phyloP scores from a whole-genome alignment of 1,284 basidiomycete genomes.

The Boletus mariae region DNA sequence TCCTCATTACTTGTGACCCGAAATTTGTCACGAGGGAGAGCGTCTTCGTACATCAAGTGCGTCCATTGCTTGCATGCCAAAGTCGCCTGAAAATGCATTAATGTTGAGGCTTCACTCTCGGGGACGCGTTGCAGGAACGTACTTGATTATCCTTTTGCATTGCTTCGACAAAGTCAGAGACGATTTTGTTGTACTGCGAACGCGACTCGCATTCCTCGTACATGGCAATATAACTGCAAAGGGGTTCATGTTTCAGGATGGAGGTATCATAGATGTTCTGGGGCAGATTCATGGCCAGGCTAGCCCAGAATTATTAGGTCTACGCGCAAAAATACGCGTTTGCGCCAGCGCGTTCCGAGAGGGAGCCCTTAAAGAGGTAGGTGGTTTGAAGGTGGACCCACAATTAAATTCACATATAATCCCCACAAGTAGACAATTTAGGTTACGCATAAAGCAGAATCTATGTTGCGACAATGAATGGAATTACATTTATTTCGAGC shows the following conservation, averaged over 20 bases:
- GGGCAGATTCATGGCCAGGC: slow-evolving; percentile 21
- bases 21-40: slow-evolving; percentile 2
- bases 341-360: not conserved
- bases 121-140: slow-evolving; percentile 6
- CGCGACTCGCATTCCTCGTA: not conserved
- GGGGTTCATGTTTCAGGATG: slow-evolving; percentile 22
- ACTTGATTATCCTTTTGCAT: slow-evolving; percentile 19
- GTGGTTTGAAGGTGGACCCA: not conserved
- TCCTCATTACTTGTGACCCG: slow-evolving; percentile 11
- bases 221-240: slow-evolving; percentile 7
- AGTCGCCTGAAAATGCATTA: slow-evolving; percentile 12
- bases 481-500: slow-evolving; percentile 45
- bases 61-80: slow-evolving; percentile 16
- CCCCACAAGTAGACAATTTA: not conserved
- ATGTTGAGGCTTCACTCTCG: not conserved
- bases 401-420: not conserved
- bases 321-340: not conserved
- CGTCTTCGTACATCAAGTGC: slow-evolving; percentile 7
- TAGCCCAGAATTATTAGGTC: not conserved
- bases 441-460: slow-evolving; percentile 1
- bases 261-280: slow-evolving; percentile 18
- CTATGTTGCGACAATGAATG: slow-evolving; percentile 11
- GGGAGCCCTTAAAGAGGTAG: no score
- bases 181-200: not conserved
- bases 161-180: slow-evolving; percentile 10